Evolutionary conservation across 2,329 filamentous ascomycete genomes (phyloP).

Genomic region (Tolypocladium ophioglossoides): DNA sequence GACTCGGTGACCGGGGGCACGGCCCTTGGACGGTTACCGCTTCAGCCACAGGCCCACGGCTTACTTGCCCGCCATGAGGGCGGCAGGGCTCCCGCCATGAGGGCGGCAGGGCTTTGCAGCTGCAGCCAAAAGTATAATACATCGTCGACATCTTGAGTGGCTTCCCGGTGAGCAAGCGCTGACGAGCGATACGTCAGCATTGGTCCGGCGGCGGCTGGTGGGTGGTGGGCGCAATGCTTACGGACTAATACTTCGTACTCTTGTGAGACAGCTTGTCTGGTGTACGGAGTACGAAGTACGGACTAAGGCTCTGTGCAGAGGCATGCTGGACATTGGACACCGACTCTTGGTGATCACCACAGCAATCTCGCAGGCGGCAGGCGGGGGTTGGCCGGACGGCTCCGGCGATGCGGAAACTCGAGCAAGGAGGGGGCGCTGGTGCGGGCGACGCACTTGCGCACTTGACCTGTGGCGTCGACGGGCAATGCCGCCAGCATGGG

Average conservation of each 20-base stretch:
- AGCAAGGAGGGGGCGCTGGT: background rate
- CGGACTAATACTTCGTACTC: no score
- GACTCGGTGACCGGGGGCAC: slow-evolving; percentile 5
- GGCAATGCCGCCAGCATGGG: background rate
- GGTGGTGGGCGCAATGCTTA: background rate
- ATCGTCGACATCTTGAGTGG: background rate
- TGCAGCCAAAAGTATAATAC: background rate
- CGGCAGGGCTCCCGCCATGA: background rate
- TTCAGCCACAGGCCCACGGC: background rate
- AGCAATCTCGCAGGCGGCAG: background rate
- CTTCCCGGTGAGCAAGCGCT: slow-evolving; percentile 2
- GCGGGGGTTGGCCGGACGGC: background rate
- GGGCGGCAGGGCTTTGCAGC: no score
- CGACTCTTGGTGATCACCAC: background rate
- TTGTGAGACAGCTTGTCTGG: background rate
- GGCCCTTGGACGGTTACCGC: background rate
- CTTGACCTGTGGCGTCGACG: background rate
- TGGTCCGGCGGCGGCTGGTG: background rate
- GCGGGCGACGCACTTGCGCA: background rate
- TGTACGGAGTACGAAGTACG: background rate
- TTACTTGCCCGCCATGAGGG: background rate
- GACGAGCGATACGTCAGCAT: background rate
- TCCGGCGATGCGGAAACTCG: background rate
- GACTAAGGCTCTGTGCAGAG: background rate
- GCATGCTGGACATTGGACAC: background rate